Percentiles rank a stretch among this genome's conserved stretches.
Evolutionary conservation across 768 basidiomycete species (phyloP).

Genomic region (Tylopilus plumbeoviolaceoides): DNA sequence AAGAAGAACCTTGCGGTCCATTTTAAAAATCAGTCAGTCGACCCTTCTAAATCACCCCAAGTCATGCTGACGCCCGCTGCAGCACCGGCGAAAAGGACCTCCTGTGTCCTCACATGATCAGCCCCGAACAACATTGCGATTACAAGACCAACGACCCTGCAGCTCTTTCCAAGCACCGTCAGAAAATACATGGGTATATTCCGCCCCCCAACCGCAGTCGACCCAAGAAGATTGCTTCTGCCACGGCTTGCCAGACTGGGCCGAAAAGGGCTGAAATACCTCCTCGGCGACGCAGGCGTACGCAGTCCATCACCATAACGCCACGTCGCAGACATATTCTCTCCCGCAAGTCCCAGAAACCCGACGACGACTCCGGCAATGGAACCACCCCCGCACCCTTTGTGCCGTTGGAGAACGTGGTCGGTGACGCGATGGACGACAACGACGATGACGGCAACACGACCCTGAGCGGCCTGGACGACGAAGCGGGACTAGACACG

Average conservation of each 20-base stretch:
- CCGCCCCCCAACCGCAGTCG: slow-evolving; percentile 10
- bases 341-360: background rate
- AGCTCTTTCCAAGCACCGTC: slow-evolving; percentile 24
- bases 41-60: background rate
- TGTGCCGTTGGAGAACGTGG: background rate
- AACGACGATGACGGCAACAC: background rate
- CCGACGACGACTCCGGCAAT: background rate
- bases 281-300: background rate
- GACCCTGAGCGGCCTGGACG: background rate
- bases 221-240: background rate
- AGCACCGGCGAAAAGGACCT: slow-evolving; percentile 22
- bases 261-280: background rate
- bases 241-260: background rate
- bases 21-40: slow-evolving; percentile 16
- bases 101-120: slow-evolving; percentile 12
- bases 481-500: slow-evolving; percentile 5
- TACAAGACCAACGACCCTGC: slow-evolving; percentile 27
- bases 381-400: background rate
- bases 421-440: background rate
- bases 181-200: slow-evolving; percentile 18
- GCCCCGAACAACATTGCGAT: slow-evolving; percentile 5
- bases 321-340: background rate
- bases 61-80: background rate
- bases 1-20: slow-evolving; percentile 24
- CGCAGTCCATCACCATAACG: background rate